phyloP scores from a whole-genome alignment of 2,329 filamentous ascomycete species.

The Pyrenophora tritici-repentis region DNA sequence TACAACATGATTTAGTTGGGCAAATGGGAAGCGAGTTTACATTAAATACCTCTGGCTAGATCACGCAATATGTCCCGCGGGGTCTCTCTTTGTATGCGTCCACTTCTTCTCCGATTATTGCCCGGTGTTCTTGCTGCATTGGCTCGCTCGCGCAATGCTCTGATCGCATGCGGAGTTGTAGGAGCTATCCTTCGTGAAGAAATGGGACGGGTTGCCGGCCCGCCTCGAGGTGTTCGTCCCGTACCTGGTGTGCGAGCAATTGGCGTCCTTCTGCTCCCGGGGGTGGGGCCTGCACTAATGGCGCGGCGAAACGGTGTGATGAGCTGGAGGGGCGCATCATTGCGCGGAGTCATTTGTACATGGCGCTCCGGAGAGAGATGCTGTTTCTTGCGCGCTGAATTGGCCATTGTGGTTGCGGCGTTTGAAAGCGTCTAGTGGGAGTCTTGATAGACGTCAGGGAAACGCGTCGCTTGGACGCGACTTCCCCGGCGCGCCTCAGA shows the following conservation, averaged over 20 bases:
- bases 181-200: slow-evolving; percentile 50
- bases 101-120: slow-evolving; percentile 55
- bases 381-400: slow-evolving; percentile 45
- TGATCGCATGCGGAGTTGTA: slow-evolving; percentile 61
- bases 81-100: slow-evolving; percentile 58
- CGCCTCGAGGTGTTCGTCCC: slow-evolving; percentile 42
- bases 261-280: slow-evolving; percentile 40
- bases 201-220: slow-evolving; percentile 40
- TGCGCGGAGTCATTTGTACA: slow-evolving; percentile 32
- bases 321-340: slow-evolving; percentile 21
- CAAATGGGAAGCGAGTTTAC: background rate
- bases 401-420: slow-evolving; percentile 36
- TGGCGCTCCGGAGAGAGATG: slow-evolving; percentile 39
- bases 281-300: slow-evolving; percentile 41
- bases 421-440: slow-evolving; percentile 13
- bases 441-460: slow-evolving; percentile 29
- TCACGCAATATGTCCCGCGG: slow-evolving; percentile 60
- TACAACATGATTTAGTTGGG: slow-evolving; percentile 26
- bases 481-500: slow-evolving; percentile 5
- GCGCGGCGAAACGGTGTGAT: slow-evolving; percentile 45
- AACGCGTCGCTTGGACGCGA: slow-evolving; percentile 30
- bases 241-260: slow-evolving; percentile 44
- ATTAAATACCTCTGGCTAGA: slow-evolving; percentile 55
- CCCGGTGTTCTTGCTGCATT: slow-evolving; percentile 57
- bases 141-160: slow-evolving; percentile 58